These are phyloP conservation scores for Trichoderma koningiopsis DNA, from an alignment of 2,329 filamentous ascomycete species.

Conservation along the genomic window DNA sequence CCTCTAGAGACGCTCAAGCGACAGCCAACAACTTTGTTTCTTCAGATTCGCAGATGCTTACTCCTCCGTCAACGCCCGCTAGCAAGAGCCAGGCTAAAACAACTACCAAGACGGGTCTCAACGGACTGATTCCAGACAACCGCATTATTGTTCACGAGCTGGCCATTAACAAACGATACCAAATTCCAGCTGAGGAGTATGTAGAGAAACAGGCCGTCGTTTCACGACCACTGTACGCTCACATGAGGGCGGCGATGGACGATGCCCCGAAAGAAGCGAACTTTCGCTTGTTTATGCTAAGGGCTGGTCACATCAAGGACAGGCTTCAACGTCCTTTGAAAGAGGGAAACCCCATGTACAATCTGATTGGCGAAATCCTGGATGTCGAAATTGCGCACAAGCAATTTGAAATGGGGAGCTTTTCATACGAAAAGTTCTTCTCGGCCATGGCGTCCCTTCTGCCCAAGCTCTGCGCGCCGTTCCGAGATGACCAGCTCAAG, in stretches of 20 bases:
- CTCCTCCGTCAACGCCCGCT: conserved; percentile 55
- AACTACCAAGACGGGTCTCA: conserved; percentile 46
- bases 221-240: conserved; percentile 55
- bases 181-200: conserved; percentile 65
- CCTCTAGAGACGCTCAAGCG: conserved; percentile 42
- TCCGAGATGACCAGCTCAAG: conserved; percentile 76
- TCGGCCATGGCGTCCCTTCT: conserved; percentile 72
- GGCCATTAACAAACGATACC: conserved; percentile 76
- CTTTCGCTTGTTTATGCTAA: conserved; percentile 68
- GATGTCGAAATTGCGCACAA: conserved; percentile 71
- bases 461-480: conserved; percentile 78
- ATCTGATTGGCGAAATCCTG: conserved; percentile 72
- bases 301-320: conserved; percentile 69
- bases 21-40: conserved; percentile 43
- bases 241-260: conserved; percentile 65
- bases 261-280: conserved; percentile 66
- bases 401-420: conserved; percentile 70
- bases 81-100: conserved; percentile 43
- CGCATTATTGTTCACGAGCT: conserved; percentile 76
- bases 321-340: conserved; percentile 74
- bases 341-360: conserved; percentile 72
- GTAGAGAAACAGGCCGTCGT: conserved; percentile 57
- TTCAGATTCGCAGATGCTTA: conserved; percentile 53
- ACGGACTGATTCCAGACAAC: conserved; percentile 68
- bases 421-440: conserved; percentile 82